phyloP scores from a whole-genome alignment of 495 filamentous ascomycete genomes.

The Glonium stellatum region DNA sequence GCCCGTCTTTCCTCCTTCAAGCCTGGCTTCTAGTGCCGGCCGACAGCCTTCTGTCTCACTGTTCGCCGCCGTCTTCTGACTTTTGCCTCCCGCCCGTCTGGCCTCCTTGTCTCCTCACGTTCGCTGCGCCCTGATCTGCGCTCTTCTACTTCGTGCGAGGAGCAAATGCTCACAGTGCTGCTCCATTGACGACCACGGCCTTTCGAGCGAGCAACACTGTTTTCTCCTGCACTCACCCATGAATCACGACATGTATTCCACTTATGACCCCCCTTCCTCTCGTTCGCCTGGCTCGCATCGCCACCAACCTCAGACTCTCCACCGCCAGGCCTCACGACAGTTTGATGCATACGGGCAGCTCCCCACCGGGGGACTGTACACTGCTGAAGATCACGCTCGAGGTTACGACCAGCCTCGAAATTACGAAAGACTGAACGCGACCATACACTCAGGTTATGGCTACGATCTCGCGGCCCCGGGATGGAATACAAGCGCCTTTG shows the following conservation, averaged over 20 bases:
- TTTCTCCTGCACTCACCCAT: constrained; percentile 48
- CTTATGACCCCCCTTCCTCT: constrained; percentile 50
- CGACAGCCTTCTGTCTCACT: neutral
- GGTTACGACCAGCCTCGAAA: constrained; percentile 20
- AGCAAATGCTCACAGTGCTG: neutral
- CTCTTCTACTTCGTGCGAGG: neutral
- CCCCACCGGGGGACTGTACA: constrained; percentile 24
- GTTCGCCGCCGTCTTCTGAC: neutral
- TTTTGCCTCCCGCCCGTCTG: neutral
- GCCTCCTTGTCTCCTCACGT: neutral
- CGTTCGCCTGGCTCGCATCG: constrained; percentile 57
- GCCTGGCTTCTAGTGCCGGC: neutral
- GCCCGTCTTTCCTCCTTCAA: neutral
- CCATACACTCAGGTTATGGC: constrained; percentile 22
- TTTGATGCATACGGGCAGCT: constrained; percentile 45
- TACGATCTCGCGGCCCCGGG: constrained; percentile 24
- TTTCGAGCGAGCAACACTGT: constrained; percentile 1
- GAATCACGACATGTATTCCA: constrained; percentile 47
- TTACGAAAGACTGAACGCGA: constrained; percentile 28
- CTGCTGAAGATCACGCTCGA: constrained; percentile 26
- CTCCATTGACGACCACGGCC: constrained; percentile 2
- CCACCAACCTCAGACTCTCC: constrained; percentile 57
- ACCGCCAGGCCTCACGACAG: constrained; percentile 60
- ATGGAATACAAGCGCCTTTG: constrained; percentile 29
- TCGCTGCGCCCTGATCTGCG: neutral